Conservation (phyloP, 225 moss, liverwort and hornwort genomes). For the Anthoceros angustus region DNA sequence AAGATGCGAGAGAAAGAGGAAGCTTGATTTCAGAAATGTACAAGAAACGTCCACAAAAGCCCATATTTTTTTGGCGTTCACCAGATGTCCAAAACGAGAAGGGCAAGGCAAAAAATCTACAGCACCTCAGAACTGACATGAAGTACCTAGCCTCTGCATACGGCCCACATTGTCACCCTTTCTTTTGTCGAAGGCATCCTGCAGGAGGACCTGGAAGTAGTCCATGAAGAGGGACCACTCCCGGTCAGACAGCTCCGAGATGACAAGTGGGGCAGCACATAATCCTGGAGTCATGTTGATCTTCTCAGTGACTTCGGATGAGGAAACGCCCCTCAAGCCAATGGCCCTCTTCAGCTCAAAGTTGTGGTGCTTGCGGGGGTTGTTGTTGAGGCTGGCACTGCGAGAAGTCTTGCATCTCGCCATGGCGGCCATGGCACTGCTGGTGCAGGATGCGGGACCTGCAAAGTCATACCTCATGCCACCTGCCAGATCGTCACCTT, state of each 20-base stretch:
- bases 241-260: slow-evolving; percentile 47
- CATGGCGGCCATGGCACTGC: slow-evolving; percentile 11
- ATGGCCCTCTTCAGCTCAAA: slow-evolving; percentile 14
- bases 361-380: slow-evolving; percentile 7
- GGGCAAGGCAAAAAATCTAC: neutral
- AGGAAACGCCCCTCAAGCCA: slow-evolving; percentile 47
- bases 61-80: too few species aligned
- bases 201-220: slow-evolving; percentile 39
- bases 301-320: slow-evolving; percentile 39
- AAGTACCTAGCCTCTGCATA: slow-evolving; percentile 64
- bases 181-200: slow-evolving; percentile 33
- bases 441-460: neutral
- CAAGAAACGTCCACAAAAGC: too few species aligned
- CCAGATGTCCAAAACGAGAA: too few species aligned
- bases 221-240: slow-evolving; percentile 52
- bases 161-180: slow-evolving; percentile 58
- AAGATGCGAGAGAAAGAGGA: too few species aligned
- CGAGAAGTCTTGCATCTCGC: slow-evolving; percentile 10
- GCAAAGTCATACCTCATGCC: neutral
- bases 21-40: too few species aligned
- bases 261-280: slow-evolving; percentile 7
- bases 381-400: slow-evolving; percentile 8
- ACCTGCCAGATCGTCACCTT: slow-evolving; percentile 12
- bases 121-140: slow-evolving; percentile 60
- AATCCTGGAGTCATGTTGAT: slow-evolving; percentile 14